Evolutionary conservation across 306 rosid genomes (phyloP).

Genomic region (Fagus sylvatica): DNA sequence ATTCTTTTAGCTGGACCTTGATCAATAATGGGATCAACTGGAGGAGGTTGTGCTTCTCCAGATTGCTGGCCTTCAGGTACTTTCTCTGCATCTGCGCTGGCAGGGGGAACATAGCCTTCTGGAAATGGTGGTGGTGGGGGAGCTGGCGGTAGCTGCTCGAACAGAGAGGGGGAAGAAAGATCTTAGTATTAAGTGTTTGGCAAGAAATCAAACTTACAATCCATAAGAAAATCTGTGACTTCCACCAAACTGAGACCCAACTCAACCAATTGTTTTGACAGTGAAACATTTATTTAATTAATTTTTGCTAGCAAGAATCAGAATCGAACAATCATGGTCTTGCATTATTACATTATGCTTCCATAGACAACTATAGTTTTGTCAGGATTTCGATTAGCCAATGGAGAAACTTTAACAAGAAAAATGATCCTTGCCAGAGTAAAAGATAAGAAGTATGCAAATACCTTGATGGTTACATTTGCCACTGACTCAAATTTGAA

Average conservation of each 20-base stretch:
- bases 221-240: neutral
- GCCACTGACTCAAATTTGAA: neutral
- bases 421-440: neutral
- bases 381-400: neutral
- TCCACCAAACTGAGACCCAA: neutral
- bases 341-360: neutral
- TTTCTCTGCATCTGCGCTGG: constrained; percentile 60
- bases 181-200: neutral
- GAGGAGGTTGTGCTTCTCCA: constrained; percentile 63
- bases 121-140: constrained; percentile 93
- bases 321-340: neutral
- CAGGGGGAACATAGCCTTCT: constrained; percentile 67
- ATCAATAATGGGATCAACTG: constrained; percentile 79
- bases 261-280: neutral
- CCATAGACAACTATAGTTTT: neutral
- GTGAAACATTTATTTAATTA: neutral
- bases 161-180: constrained; percentile 2
- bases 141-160: constrained; percentile 73
- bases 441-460: neutral
- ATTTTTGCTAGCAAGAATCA: neutral
- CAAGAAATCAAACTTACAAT: neutral
- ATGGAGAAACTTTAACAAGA: neutral
- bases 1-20: constrained; percentile 91
- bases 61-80: constrained; percentile 65
- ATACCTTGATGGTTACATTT: neutral